Evolutionary conservation across 495 filamentous ascomycete species (phyloP), one percentile per base, ranked within the genome.

Genomic region (Penicillium diatomitis): DNA sequence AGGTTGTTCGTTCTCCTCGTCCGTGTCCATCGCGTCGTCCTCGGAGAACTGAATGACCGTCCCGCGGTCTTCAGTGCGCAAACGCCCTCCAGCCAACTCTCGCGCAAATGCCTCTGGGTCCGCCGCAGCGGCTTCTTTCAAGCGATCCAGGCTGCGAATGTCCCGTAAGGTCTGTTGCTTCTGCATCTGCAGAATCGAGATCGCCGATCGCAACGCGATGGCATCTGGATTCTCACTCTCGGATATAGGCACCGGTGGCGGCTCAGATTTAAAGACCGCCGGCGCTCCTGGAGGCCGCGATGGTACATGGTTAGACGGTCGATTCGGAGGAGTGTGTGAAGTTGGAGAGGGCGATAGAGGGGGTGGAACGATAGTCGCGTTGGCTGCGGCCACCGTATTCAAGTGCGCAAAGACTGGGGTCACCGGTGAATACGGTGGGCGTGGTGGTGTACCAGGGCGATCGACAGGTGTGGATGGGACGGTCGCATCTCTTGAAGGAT

Each of bases 141-240:
- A 73, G 43, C 68, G 61, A 52, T 82, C 73, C 10, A 95, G 69
- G 1, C 72, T 65, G 49, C 72, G 72, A 38, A 95, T 80, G 63
- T 95, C 88, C 12, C 74, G 72, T n/a, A 78, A 60, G 10, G 83
- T 83, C 62, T 86, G 86, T 52, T 82, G 77, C 41, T 83, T 84
- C 67, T 96, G 90, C 39, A 92, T 68, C 68, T 91, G 87, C 32
- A 96, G 71, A 40, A 94, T 82, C 3, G 83, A 80, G 54, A 95
- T 86, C 3, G 89, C 84, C 20, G 83, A 82, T 35, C 82, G 79
- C 30, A 96, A 72, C 3, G 90, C 90, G 27, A 94, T 83, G 2
- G 82, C 88, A 70, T 96, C 90, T 4, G 87, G 80, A 56, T 94
- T 94, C 42, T 79, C 73, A 53, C 82, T 83, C 62, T 88, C 84